These are phyloP conservation scores for Botrytis paeoniae DNA, from an alignment of 2,329 filamentous ascomycete genomes.

Conservation along the genomic window DNA sequence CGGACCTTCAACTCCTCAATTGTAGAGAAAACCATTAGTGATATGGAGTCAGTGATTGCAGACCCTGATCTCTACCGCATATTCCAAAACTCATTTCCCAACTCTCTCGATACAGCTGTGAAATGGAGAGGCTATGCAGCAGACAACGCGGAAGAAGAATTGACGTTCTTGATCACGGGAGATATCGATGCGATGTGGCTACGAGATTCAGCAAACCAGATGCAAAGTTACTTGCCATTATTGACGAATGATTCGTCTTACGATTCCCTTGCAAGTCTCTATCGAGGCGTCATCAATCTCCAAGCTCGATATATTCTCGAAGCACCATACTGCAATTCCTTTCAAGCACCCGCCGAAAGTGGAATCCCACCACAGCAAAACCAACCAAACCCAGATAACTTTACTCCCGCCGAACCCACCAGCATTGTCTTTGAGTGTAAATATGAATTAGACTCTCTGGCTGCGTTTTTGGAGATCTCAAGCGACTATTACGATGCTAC, in stretches of 20 bases:
- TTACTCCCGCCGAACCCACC: conserved; percentile 68
- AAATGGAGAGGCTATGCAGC: conserved; percentile 62
- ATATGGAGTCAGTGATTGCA: conserved; percentile 65
- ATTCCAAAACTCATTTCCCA: conserved; percentile 71
- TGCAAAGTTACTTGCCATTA: conserved; percentile 66
- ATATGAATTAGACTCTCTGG: conserved; percentile 89
- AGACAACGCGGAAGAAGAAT: conserved; percentile 58
- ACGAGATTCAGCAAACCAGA: conserved; percentile 74
- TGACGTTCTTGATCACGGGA: conserved; percentile 58
- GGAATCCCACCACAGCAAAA: conserved; percentile 58
- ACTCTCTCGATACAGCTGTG: conserved; percentile 71
- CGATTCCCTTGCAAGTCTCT: conserved; percentile 63
- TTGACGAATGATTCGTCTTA: conserved; percentile 51
- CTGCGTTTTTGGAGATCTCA: conserved; percentile 78
- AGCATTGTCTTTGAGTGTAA: conserved; percentile 89
- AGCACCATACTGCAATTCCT: conserved; percentile 83
- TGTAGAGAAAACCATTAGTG: conserved; percentile 72
- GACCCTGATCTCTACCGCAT: conserved; percentile 73
- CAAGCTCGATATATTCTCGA: conserved; percentile 66
- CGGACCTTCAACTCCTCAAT: conserved; percentile 75
- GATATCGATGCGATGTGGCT: conserved; percentile 86
- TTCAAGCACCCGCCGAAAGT: conserved; percentile 79
- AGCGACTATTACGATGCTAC: conserved; percentile 78
- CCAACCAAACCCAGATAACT: conserved; percentile 56
- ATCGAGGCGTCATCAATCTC: conserved; percentile 68